These are phyloP conservation scores for Podaxis sp. DNA, from an alignment of 768 basidiomycete species.

Conservation along the genomic window DNA sequence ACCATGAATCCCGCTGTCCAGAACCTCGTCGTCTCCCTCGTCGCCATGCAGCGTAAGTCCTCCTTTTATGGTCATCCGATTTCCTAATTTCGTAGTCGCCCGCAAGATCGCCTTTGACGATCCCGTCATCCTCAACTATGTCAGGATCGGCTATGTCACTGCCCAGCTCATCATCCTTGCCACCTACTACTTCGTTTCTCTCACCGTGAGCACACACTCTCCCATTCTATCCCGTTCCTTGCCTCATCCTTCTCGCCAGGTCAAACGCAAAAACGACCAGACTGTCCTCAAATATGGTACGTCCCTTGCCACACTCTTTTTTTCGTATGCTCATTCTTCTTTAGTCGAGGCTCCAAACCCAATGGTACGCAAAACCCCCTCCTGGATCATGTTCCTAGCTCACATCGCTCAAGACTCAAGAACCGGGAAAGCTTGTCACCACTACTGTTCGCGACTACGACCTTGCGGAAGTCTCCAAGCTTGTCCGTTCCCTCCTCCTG, in stretches of 20 bases:
- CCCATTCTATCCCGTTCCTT: background rate
- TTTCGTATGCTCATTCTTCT: constrained; percentile 8
- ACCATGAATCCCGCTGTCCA: constrained; percentile 75
- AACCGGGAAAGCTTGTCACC: constrained; percentile 75
- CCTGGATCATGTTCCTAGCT: background rate
- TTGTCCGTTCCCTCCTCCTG: constrained; percentile 38
- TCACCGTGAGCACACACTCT: constrained; percentile 51
- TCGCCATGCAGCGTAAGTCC: constrained; percentile 81
- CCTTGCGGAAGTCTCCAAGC: constrained; percentile 82
- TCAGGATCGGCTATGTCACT: constrained; percentile 80
- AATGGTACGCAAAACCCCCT: constrained; percentile 54
- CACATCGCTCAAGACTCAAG: constrained; percentile 45
- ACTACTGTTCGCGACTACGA: constrained; percentile 96
- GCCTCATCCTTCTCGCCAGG: constrained; percentile 42
- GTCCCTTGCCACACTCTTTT: constrained; percentile 25
- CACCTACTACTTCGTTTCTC: constrained; percentile 78
- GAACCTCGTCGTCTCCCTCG: constrained; percentile 88
- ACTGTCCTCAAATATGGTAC: constrained; percentile 93
- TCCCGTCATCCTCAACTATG: constrained; percentile 76
- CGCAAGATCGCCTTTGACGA: constrained; percentile 90
- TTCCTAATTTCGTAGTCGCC: constrained; percentile 57
- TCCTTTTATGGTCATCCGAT: background rate
- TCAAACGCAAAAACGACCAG: constrained; percentile 94
- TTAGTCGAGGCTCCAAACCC: constrained; percentile 74
- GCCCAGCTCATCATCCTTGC: constrained; percentile 72